Evolutionary conservation across 345 rosid species (phyloP), one percentile per base, ranked within the genome.

Genomic region (Combretum micranthum): DNA sequence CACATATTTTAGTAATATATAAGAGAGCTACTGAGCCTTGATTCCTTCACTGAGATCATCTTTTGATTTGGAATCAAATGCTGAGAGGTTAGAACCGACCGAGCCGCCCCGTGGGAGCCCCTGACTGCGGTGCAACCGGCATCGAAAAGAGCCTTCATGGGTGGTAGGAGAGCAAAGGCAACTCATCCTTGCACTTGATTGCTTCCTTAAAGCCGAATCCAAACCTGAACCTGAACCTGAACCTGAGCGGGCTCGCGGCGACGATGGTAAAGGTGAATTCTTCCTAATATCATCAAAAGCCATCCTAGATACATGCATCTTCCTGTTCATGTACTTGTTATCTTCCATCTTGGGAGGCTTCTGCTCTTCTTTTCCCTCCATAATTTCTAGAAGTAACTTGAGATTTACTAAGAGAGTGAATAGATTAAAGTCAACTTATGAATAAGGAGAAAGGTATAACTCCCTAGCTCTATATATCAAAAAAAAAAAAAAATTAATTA

Each of bases 121-220:
- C 2, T 45, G 55, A 22, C 12, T 57, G 20, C 95, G 60, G 57
- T 87, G 95, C 74, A 80, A 63, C 13, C 90, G 81, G 73, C 95
- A 87, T 66, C 88, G 61, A 64, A 87, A 87, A 0, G 95, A 87
- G 42, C 95, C 95, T 0, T 66, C 78, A 26, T 84, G 95, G 2
- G 88, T 87, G 16, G 95, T 87, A 8, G 95, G 95, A 12, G 95
- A 78, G 67, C 95, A 87, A 22, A 83, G 78, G 63, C 95, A 87
- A 68, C 68, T 82, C 50, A 18, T 22, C 68, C 77, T 64, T 17
- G 49, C 16, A 4, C 23, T 20, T 16, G 37, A 20, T 3, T 26
- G 53, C 47, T 22, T 63, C 0, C 22, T 23, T 13, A 15, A 65
- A 9, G 1, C 10, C 1, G 39, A 32, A 26, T 25, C 12, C 0